Evolutionary conservation across 2,329 filamentous ascomycete species (phyloP).

Genomic region (Aschersonia sp.): DNA sequence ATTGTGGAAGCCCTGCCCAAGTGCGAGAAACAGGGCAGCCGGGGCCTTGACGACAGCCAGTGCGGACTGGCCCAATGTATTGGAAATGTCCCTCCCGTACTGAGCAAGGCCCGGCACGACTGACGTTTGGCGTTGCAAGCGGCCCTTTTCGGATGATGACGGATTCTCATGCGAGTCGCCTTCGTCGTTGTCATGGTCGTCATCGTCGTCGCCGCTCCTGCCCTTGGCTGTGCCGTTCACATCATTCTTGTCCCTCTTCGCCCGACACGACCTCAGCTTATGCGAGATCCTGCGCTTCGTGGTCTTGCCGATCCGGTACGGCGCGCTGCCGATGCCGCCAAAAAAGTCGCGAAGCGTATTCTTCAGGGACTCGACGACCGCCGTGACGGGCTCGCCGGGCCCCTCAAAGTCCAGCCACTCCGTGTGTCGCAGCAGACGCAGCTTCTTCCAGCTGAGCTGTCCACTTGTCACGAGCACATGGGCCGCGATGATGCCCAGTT

Average conservation of each 20-base stretch:
- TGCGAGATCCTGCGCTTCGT: constrained; percentile 29
- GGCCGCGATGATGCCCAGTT: constrained; percentile 49
- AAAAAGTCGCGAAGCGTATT: constrained; percentile 43
- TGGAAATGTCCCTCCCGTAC: constrained; percentile 34
- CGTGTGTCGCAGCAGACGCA: constrained; percentile 49
- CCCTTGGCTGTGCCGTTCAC: constrained; percentile 19
- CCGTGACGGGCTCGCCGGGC: constrained; percentile 58
- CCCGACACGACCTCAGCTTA: constrained; percentile 18
- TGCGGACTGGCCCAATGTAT: constrained; percentile 35
- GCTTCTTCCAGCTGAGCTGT: constrained; percentile 46
- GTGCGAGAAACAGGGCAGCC: constrained; percentile 43
- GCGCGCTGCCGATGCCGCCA: constrained; percentile 49
- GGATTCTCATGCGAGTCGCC: neutral
- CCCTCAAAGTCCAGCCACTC: constrained; percentile 71
- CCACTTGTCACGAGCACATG: constrained; percentile 47
- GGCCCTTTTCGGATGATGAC: neutral
- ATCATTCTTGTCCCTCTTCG: neutral
- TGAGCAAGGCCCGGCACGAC: constrained; percentile 10
- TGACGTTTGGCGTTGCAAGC: neutral
- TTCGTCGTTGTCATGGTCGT: neutral
- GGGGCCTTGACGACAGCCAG: constrained; percentile 40
- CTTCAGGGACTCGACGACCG: constrained; percentile 46
- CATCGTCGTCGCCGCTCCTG: constrained; percentile 14
- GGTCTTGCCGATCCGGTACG: constrained; percentile 43
- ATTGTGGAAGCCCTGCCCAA: constrained; percentile 59